A percentile compares a stretch with the other conserved stretches of the same genome.
Conservation (phyloP, 352 stramenopile species). For the Phytopythium sindhum region DNA sequence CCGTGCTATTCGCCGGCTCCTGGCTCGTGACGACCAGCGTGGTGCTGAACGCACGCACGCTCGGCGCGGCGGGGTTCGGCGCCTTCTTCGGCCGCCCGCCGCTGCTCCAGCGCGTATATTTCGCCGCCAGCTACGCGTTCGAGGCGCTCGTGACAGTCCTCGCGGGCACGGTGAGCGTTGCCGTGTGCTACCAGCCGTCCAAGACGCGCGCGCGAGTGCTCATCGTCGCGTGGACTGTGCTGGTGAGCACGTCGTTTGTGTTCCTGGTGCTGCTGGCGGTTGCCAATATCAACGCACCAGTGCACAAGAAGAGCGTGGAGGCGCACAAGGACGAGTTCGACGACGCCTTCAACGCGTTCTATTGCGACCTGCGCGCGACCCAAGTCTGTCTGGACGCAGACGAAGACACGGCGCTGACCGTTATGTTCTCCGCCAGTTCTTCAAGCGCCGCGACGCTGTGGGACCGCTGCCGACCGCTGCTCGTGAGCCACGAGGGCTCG, state of each 20-base stretch:
- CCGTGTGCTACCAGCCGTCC: background rate
- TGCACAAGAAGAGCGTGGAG: slow-evolving; percentile 1
- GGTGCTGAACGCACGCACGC: slow-evolving; percentile 7
- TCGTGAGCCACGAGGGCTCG: slow-evolving; percentile 7
- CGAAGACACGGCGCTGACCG: slow-evolving; percentile 6
- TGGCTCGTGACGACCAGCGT: slow-evolving; percentile 3
- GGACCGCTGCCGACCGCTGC: slow-evolving; percentile 11
- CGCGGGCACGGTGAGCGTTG: background rate
- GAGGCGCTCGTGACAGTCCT: background rate
- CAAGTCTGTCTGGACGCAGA: slow-evolving; percentile 11
- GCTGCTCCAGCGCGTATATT: slow-evolving; percentile 5
- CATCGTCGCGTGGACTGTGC: slow-evolving; percentile 2
- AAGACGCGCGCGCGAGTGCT: background rate
- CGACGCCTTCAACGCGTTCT: slow-evolving; percentile 14
- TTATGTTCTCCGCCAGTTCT: slow-evolving; percentile 7
- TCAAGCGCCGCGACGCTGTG: slow-evolving; percentile 3
- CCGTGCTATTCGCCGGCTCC: slow-evolving; percentile 6
- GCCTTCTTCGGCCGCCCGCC: background rate
- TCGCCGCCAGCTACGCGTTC: slow-evolving; percentile 6
- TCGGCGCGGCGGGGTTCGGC: slow-evolving; percentile 1
- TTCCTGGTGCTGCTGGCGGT: slow-evolving; percentile 8
- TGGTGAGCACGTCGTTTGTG: background rate
- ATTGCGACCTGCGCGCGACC: slow-evolving; percentile 15
- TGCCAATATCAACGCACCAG: slow-evolving; percentile 12
- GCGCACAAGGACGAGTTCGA: slow-evolving; percentile 3